A percentile compares a stretch with the other conserved stretches of the same genome.
Conservation (phyloP, 768 basidiomycete species). For the Hemileccinum rubropunctum region DNA sequence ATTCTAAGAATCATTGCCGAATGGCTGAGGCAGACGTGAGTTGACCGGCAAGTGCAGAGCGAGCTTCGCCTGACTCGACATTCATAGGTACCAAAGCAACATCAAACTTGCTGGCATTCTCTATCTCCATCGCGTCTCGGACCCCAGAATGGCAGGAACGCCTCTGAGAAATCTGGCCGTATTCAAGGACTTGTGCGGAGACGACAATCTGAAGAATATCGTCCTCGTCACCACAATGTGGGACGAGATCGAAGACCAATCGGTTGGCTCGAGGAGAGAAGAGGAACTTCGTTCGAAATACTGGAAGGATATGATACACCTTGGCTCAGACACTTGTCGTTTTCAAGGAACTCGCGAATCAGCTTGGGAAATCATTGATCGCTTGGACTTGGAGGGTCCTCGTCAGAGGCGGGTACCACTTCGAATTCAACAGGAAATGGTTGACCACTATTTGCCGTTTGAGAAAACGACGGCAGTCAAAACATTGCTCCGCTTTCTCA, state of each 20-base stretch:
- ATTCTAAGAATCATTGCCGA: constrained; percentile 11
- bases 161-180: constrained; percentile 8
- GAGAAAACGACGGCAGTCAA: constrained; percentile 15
- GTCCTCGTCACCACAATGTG: constrained; percentile 22
- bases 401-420: background rate
- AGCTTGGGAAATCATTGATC: constrained; percentile 11
- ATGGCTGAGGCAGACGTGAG: constrained; percentile 21
- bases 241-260: constrained; percentile 7
- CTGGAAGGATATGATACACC: constrained; percentile 14
- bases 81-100: constrained; percentile 5
- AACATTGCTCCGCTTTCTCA: constrained; percentile 9
- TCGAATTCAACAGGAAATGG: constrained; percentile 18
- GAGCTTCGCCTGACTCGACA: background rate
- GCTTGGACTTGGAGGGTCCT: background rate
- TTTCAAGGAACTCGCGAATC: constrained; percentile 10
- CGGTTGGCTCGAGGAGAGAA: constrained; percentile 11
- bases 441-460: constrained; percentile 5
- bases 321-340: constrained; percentile 11
- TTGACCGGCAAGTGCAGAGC: background rate
- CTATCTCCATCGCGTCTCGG: constrained; percentile 15
- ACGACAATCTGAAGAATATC: constrained; percentile 9
- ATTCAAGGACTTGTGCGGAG: constrained; percentile 13
- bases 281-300: constrained; percentile 7
- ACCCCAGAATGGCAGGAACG: constrained; percentile 9
- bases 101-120: constrained; percentile 12